These are phyloP conservation scores for Pestalotiopsis sp. DNA, from an alignment of 2,329 filamentous ascomycete species.

Conservation along the genomic window DNA sequence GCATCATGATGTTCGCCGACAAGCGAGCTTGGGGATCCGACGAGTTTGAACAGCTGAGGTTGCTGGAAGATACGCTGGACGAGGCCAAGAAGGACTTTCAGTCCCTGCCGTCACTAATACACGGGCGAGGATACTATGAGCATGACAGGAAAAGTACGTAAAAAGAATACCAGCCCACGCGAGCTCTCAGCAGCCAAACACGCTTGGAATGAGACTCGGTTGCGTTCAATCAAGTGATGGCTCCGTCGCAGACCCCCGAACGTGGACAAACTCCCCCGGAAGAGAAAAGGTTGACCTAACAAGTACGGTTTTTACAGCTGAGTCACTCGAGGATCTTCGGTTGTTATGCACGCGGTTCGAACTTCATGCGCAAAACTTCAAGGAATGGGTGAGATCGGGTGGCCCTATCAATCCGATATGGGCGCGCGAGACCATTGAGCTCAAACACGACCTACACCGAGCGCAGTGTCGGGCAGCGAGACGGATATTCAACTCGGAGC, in stretches of 20 bases:
- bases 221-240: background rate
- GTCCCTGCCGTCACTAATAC: constrained; percentile 55
- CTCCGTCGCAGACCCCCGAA: background rate
- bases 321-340: constrained; percentile 54
- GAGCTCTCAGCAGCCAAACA: background rate
- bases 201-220: background rate
- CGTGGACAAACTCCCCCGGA: background rate
- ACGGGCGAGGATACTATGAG: constrained; percentile 60
- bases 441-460: constrained; percentile 56
- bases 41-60: constrained; percentile 61
- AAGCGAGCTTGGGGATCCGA: constrained; percentile 61
- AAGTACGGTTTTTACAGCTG: constrained; percentile 38
- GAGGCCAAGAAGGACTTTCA: constrained; percentile 65
- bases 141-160: constrained; percentile 56
- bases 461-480: constrained; percentile 60
- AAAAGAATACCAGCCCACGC: background rate
- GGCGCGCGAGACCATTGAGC: constrained; percentile 52
- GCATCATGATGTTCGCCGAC: constrained; percentile 58
- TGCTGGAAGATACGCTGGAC: constrained; percentile 57
- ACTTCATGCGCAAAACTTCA: constrained; percentile 51
- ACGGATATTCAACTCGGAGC: constrained; percentile 56
- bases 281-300: constrained; percentile 23
- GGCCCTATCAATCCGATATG: constrained; percentile 59
- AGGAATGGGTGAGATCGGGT: constrained; percentile 56
- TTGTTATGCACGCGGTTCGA: constrained; percentile 47